Conservation (phyloP, 495 filamentous ascomycete genomes). For the Letharia columbiana region DNA sequence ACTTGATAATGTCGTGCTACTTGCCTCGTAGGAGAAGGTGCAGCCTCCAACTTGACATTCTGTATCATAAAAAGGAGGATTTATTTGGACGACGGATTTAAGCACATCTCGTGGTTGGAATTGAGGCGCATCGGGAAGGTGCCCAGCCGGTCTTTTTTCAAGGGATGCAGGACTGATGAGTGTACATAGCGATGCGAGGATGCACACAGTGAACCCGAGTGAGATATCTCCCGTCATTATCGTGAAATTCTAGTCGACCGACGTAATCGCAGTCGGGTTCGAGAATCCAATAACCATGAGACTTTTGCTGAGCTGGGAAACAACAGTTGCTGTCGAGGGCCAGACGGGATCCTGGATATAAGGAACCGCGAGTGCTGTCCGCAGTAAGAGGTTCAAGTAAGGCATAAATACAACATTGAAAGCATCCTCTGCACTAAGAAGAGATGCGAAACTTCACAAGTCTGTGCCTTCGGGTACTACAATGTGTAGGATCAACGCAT, state of each 20-base stretch:
- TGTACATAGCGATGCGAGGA: neutral
- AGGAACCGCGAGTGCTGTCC: neutral
- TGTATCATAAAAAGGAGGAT: neutral
- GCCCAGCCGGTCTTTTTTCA: neutral
- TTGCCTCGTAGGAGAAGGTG: neutral
- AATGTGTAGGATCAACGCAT: neutral
- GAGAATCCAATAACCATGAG: neutral
- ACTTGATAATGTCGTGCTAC: neutral
- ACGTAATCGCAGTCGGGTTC: neutral
- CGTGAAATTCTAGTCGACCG: neutral
- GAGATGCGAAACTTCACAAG: constrained; percentile 1
- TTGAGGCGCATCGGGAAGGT: neutral
- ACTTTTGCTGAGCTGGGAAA: neutral
- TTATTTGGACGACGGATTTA: neutral
- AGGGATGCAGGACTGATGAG: neutral
- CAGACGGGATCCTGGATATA: neutral
- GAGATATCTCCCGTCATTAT: neutral
- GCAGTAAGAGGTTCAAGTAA: neutral
- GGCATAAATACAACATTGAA: neutral
- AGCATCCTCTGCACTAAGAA: neutral
- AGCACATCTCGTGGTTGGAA: neutral
- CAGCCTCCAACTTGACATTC: neutral
- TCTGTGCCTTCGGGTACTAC: neutral
- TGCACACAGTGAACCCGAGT: neutral
- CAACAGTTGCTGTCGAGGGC: neutral